Percentiles rank a stretch among this genome's conserved stretches.
These are phyloP conservation scores for Candida glucosophila DNA, from an alignment of 1,139 yeast species.

Conservation along the genomic window DNA sequence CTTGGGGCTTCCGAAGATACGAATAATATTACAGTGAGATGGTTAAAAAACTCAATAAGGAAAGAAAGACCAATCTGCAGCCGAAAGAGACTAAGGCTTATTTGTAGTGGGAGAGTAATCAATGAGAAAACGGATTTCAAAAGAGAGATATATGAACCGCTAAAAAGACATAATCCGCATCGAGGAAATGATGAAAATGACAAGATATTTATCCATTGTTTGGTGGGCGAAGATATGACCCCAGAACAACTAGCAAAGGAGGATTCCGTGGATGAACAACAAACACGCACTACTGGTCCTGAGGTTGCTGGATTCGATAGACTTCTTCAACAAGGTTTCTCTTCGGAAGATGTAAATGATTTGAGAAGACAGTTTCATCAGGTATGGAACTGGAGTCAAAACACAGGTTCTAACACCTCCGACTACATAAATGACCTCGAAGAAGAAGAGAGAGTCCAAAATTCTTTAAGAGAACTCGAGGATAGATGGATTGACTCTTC, in stretches of 20 bases:
- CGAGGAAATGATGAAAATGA: conserved; percentile 5
- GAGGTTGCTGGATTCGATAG: conserved; percentile 84
- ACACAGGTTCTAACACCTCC: conserved; percentile 3
- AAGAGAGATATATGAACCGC: conserved; percentile 36
- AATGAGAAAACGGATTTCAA: conserved; percentile 50
- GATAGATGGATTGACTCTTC: conserved; percentile 90
- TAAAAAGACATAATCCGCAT: conserved; percentile 8
- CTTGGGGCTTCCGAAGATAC: conserved; percentile 26
- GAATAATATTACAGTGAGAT: conserved; percentile 19
- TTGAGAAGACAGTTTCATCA: conserved; percentile 66
- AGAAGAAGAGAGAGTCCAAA: conserved; percentile 30
- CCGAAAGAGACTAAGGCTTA: conserved; percentile 55
- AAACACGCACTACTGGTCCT: conserved; percentile 48
- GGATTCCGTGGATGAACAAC: conserved; percentile 46
- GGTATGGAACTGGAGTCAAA: conserved; percentile 36
- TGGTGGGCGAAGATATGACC: conserved; percentile 63
- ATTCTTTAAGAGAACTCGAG: conserved; percentile 54
- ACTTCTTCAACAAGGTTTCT: conserved; percentile 72
- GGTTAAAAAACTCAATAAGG: conserved; percentile 24
- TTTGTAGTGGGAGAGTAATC: conserved; percentile 67
- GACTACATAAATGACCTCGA: conserved; percentile 32
- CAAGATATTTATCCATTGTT: conserved; percentile 63
- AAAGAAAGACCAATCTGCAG: conserved; percentile 16
- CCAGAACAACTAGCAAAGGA: conserved; percentile 56
- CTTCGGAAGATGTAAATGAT: conserved; percentile 64